These are phyloP conservation scores for Exophiala sp. DNA, from an alignment of 2,329 filamentous ascomycete genomes.

Conservation along the genomic window DNA sequence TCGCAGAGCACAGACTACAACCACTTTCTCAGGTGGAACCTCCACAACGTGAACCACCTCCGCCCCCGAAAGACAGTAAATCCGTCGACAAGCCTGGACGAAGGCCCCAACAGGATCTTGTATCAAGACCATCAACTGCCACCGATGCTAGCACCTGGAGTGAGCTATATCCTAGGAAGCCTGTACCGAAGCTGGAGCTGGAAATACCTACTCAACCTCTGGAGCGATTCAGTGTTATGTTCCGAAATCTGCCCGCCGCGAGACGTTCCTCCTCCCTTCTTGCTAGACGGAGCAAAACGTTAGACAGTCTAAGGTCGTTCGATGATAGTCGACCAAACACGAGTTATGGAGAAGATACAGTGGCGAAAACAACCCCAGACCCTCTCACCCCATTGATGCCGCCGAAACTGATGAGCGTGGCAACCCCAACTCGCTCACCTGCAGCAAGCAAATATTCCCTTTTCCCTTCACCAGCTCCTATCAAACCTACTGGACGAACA, in stretches of 20 bases:
- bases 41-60: constrained; percentile 2
- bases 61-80: constrained; percentile 3
- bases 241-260: constrained; percentile 16
- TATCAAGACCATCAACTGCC: constrained; percentile 17
- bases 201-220: constrained; percentile 17
- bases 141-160: constrained; percentile 9
- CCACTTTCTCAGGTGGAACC: constrained; percentile 3
- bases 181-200: constrained; percentile 22
- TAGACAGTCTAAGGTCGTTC: constrained; percentile 20
- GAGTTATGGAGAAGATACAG: constrained; percentile 3
- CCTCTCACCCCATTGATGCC: constrained; percentile 13
- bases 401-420: constrained; percentile 16
- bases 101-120: constrained; percentile 8
- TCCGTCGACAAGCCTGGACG: neutral
- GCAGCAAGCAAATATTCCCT: constrained; percentile 26
- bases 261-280: constrained; percentile 24
- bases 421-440: constrained; percentile 14
- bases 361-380: constrained; percentile 3
- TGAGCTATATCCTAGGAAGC: constrained; percentile 7
- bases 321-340: constrained; percentile 16
- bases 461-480: constrained; percentile 21
- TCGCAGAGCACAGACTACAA: constrained; percentile 11
- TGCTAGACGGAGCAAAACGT: constrained; percentile 23
- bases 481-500: constrained; percentile 9
- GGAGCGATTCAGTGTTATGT: constrained; percentile 19